These are phyloP conservation scores for Apiotrichum domesticum DNA, from an alignment of 1,284 basidiomycete species.

Conservation along the genomic window DNA sequence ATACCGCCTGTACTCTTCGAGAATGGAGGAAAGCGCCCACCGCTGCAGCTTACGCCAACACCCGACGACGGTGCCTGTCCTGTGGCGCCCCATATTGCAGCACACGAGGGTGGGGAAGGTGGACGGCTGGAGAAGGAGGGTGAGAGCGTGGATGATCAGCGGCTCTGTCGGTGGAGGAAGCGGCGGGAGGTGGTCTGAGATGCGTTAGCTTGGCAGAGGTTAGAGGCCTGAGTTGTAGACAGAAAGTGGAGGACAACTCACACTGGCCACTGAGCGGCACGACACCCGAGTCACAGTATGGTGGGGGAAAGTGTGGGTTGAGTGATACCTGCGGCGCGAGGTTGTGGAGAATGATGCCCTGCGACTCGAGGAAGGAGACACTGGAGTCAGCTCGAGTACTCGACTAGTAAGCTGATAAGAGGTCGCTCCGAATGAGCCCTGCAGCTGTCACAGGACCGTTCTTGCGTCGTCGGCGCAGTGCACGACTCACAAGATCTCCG, in stretches of 20 bases:
- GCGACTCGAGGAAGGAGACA: conserved; percentile 42
- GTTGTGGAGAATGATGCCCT: conserved; percentile 41
- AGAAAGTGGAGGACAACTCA: conserved; percentile 10
- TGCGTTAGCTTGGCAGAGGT: background rate
- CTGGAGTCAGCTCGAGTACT: conserved; percentile 15
- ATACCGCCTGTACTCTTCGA: conserved; percentile 53
- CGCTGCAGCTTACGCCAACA: conserved; percentile 49
- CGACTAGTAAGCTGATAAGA: background rate
- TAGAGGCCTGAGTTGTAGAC: no score
- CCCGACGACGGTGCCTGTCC: conserved; percentile 52
- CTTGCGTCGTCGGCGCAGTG: background rate
- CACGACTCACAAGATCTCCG: conserved; percentile 48
- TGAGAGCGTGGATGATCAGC: conserved; percentile 51
- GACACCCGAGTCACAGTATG: conserved; percentile 44
- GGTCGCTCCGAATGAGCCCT: no score
- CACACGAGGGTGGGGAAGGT: conserved; percentile 52
- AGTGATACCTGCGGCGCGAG: conserved; percentile 38
- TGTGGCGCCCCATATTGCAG: conserved; percentile 52
- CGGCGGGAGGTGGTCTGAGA: conserved; percentile 40
- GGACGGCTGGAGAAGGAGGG: conserved; percentile 49
- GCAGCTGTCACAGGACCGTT: no score
- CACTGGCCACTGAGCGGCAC: conserved; percentile 41
- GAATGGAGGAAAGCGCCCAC: conserved; percentile 51
- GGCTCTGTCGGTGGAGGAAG: conserved; percentile 49
- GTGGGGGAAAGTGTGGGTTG: conserved; percentile 43